Base-by-base conservation (phyloP, 164 flowering plant species). In the Protea cynaroides region DNA sequence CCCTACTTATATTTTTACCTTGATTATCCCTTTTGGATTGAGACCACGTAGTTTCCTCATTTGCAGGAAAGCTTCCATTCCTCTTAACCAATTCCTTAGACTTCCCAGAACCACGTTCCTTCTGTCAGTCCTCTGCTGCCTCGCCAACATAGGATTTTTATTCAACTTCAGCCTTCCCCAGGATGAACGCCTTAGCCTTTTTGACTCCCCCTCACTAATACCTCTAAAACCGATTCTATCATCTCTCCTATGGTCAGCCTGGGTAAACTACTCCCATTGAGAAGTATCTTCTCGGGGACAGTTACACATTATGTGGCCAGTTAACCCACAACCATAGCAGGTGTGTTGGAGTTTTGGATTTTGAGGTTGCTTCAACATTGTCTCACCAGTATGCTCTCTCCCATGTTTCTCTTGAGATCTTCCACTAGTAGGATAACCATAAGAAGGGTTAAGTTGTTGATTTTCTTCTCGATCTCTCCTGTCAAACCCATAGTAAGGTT, bases 271-370 rank as follows among this genome's bases (percentile, higher is more conserved):
- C 54, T 68, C 72, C 60, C 70, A 55, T n/a, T 59, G 44, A n/a
- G 64, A 51, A 55, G 64, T 25, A 44, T 64, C 70, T 63, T 36
- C 57, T 43, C 6, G 47, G 53, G 79, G 85, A 72, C 84, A 82
- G 34, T 72, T 65, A 7, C 72, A 72, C 75, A 56, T 73, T 59
- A 60, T 75, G 65, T 82, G 84, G 54, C 82, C 85, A 12, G 8
- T 54, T 51, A 37, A 71, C 22, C 87, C 85, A 72, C 84, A 83
- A 11, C 1, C 19, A 40, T 69, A 78, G 69, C 87, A 83, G 47
- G 60, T 19, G 22, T 24, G 70, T 38, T 29, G 70, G 11, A 43
- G 36, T 54, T 68, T 79, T 46, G 60, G 25, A 59, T 57, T 47
- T 56, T 66, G 62, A 23, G 62, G 12, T n/a, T 1, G 57, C 22